A percentile compares a stretch with the other conserved stretches of the same genome.
Evolutionary conservation across 129 eudicot genomes (phyloP).

Genomic region (Chrysanthemum lavandulifolium): DNA sequence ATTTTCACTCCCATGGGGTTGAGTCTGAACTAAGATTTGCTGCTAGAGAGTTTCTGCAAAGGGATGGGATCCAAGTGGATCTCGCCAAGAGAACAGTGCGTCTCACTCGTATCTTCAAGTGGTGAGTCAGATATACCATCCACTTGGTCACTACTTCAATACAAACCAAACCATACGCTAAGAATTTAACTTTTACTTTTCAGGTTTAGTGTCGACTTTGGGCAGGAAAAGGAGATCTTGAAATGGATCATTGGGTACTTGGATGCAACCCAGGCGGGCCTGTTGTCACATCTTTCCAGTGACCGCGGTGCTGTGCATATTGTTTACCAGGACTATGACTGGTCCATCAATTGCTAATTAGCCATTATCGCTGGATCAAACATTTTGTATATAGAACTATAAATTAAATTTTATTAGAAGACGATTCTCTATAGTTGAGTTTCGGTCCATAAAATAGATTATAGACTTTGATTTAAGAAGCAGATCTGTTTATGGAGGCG

Average conservation of each 20-base stretch:
- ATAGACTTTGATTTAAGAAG: slow-evolving; percentile 12
- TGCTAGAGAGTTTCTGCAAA: slow-evolving; percentile 72
- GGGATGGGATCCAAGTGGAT: slow-evolving; percentile 70
- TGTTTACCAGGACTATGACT: slow-evolving; percentile 72
- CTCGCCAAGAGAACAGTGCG: slow-evolving; percentile 77
- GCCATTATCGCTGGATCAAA: slow-evolving; percentile 1
- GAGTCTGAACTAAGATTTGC: slow-evolving; percentile 79
- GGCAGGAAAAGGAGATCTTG: slow-evolving; percentile 70
- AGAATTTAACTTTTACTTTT: slow-evolving; percentile 1
- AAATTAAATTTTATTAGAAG: slow-evolving; percentile 19
- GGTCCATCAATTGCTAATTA: slow-evolving; percentile 62
- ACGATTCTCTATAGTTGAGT: neutral
- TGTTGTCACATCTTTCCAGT: slow-evolving; percentile 76
- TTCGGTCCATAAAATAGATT: slow-evolving; percentile 20
- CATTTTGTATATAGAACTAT: slow-evolving; percentile 30
- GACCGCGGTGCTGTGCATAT: slow-evolving; percentile 71
- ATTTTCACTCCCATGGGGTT: slow-evolving; percentile 55
- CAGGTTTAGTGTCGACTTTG: slow-evolving; percentile 93
- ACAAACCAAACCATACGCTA: neutral
- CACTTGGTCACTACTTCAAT: neutral
- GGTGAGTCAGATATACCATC: slow-evolving; percentile 41
- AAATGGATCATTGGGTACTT: slow-evolving; percentile 72
- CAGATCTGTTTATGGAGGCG: slow-evolving; percentile 14
- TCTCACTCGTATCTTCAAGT: slow-evolving; percentile 71
- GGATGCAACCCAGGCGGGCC: slow-evolving; percentile 84